These are phyloP conservation scores for Biscogniauxia marginata DNA, from an alignment of 2,329 filamentous ascomycete genomes.

Conservation along the genomic window DNA sequence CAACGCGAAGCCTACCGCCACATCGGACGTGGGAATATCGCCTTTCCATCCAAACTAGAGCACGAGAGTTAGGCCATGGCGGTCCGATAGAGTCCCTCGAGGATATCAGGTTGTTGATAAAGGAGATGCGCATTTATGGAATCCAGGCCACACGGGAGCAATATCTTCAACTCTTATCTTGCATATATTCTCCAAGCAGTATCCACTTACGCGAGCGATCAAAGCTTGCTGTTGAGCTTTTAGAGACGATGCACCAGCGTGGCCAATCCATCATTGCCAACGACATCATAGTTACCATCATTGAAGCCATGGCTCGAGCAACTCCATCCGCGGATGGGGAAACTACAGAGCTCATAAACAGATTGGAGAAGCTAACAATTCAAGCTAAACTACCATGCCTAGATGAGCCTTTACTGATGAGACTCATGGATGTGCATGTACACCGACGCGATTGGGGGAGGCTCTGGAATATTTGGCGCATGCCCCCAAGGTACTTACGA, in stretches of 20 bases:
- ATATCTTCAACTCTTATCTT: constrained; percentile 38
- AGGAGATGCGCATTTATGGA: constrained; percentile 40
- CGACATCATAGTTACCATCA: constrained; percentile 49
- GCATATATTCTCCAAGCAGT: constrained; percentile 34
- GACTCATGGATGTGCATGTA: constrained; percentile 48
- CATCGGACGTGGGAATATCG: constrained; percentile 35
- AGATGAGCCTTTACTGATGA: constrained; percentile 35
- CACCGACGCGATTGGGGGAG: constrained; percentile 48
- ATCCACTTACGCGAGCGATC: constrained; percentile 29
- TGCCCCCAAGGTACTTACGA: constrained; percentile 48
- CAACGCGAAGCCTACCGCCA: constrained; percentile 29
- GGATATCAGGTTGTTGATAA: constrained; percentile 29
- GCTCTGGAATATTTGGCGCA: constrained; percentile 62
- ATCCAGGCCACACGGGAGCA: constrained; percentile 35
- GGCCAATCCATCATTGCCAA: constrained; percentile 42
- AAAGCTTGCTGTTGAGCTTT: constrained; percentile 41
- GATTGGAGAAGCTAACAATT: constrained; percentile 45
- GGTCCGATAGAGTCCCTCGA: constrained; percentile 17
- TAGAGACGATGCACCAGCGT: constrained; percentile 46
- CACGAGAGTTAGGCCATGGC: constrained; percentile 15
- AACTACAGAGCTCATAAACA: constrained; percentile 36
- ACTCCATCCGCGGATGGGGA: constrained; percentile 34
- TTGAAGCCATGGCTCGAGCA: constrained; percentile 39
- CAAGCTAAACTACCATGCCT: constrained; percentile 39
- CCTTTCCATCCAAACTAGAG: constrained; percentile 30